phyloP scores from a whole-genome alignment of 2,329 filamentous ascomycete genomes.

The Aspergillus hortae region DNA sequence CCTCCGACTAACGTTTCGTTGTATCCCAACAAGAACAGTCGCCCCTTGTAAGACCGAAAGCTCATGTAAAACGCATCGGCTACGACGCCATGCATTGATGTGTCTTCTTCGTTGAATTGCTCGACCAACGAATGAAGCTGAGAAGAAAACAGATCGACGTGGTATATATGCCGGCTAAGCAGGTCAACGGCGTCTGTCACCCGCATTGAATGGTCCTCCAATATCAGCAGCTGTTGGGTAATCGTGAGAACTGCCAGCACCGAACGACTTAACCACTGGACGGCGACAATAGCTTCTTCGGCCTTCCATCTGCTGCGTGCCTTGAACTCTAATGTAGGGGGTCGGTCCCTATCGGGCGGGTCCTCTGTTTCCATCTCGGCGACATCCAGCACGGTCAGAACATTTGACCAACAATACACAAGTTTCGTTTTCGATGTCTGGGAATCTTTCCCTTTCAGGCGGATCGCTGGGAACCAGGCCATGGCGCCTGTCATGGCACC shows the following conservation, averaged over 20 bases:
- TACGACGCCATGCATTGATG: conserved; percentile 89
- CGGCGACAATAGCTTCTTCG: conserved; percentile 90
- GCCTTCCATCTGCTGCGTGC: conserved; percentile 86
- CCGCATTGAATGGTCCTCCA: conserved; percentile 84
- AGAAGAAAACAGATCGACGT: conserved; percentile 81
- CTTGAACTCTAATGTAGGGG: conserved; percentile 72
- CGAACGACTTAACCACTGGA: conserved; percentile 94
- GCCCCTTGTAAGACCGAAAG: conserved; percentile 90
- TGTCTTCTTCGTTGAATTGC: conserved; percentile 79
- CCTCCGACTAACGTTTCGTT: conserved; percentile 88
- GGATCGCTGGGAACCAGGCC: conserved; percentile 96
- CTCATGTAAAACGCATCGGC: conserved; percentile 99
- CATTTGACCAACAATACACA: conserved; percentile 97
- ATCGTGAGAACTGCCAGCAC: conserved; percentile 90
- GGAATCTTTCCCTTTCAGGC: conserved; percentile 72
- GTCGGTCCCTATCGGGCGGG: conserved; percentile 68
- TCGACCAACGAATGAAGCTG: conserved; percentile 84
- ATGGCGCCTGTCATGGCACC: conserved; percentile 90
- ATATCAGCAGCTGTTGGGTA: conserved; percentile 84
- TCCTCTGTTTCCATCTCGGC: conserved; percentile 61
- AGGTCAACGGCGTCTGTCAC: conserved; percentile 95
- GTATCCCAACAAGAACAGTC: conserved; percentile 88
- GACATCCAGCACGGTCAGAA: conserved; percentile 89
- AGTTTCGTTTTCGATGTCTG: conserved; percentile 72
- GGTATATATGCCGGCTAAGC: conserved; percentile 86